Evolutionary conservation across 306 rosid genomes (phyloP), one percentile per base, ranked within the genome.

Genomic region (Calophaca sinica): DNA sequence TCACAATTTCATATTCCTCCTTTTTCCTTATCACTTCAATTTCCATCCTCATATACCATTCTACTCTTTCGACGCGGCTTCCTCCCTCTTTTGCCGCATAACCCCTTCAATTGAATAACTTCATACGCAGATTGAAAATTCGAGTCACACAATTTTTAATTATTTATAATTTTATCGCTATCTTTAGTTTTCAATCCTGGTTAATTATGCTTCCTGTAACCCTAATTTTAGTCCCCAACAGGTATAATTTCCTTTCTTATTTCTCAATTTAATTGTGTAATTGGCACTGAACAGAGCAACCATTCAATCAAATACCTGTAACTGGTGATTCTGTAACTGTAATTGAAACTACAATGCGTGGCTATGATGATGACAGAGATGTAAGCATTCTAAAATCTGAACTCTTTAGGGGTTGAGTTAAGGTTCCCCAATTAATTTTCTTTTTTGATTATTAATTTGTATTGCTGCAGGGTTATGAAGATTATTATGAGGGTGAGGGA

Each of bases 401-500:
- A 39, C 44, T 39, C 7, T 39, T 60, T 14, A 29, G 62, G 70
- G 71, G 9, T 74, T 62, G 48, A 15, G n/a, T 15, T 3, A 55
- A 9, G 33, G 32, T 59, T 35, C 13, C 13, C 54, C 10, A 39
- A 4, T 28, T 26, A 0, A 20, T 13, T 20, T 2, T 15, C 1
- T 0, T 66, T 45, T 0, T n/a, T 39, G 5, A 39, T 65, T 65
- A 9, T 51, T 53, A 6, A 65, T 55, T 62, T 32, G 42, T 32
- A 7, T 14, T 31, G 51, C 51, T 29, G 1, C 77, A 81, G 29
- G 87, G 8, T 14, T 76, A 55, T 13, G 49, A 32, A 2, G 74
- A 81, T 33, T 90, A 88, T 57, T 88, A 85, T 46, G 92, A 80
- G 66, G 88, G 46, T 2, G 90, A 83, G 68, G 88, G 81, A 29